Base-by-base conservation (phyloP, 1,284 basidiomycete genomes). In the Austropuccinia psidii region DNA sequence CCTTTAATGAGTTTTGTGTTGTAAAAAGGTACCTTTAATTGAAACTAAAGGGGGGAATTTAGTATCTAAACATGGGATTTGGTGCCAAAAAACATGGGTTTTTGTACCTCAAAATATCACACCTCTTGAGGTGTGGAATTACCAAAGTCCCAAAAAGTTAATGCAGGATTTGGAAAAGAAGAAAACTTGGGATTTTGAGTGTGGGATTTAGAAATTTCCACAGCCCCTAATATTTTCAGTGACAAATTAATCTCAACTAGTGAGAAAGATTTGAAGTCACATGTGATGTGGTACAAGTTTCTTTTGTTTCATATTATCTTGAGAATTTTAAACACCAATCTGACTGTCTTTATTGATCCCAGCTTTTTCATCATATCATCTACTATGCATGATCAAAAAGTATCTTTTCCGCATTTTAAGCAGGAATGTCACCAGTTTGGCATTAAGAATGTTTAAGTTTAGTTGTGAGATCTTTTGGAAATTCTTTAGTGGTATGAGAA, bases 401-500 rank as follows among this genome's bases (percentile, higher is more conserved):
- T 96, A 96, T 81, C 86, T 99, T 72, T 98, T 95, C 81, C 83
- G 97, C 76, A 90, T 89, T 76, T 83, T 99, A 77, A 96, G 91
- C 78, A 86, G 96, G 62, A 99, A 98, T 80, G 94, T 94, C 58
- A 90, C 98, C 75, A 93, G 90, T 80, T 88, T 93, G 9, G 91
- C 98, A 27, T 89, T 89, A 21, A 94, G 95, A 81, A 94, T 99
- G 27, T 99, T 98, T 81, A 96, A 99, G 80, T 88, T 95, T 66
- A 92, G 91, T 78, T 94, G 97, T 70, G 96, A 98, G 83, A 97
- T 98, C 77, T 98, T 98, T 81, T 98, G 95, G 93, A 87, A 91
- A 77, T 90, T 98, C 58, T 82, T 98, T 24, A 87, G 89, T 60
- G 91, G 91, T 5, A 89, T 99, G 88, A 87, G 96, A 33, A 93